Evolutionary conservation across 257 asterid genomes (phyloP), one percentile per base, ranked within the genome.

Genomic region (Solanum phureja): DNA sequence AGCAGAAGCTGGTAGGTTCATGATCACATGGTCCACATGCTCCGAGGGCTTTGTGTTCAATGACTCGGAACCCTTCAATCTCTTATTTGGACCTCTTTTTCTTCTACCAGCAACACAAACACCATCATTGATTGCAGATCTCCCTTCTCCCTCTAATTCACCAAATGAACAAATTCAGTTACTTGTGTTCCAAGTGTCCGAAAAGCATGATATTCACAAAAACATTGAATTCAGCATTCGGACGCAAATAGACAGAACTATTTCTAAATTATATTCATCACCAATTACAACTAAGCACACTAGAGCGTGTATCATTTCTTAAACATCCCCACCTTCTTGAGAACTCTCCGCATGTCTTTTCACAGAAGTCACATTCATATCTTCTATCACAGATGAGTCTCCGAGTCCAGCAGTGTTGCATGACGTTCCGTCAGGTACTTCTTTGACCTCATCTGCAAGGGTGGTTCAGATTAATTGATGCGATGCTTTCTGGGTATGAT

Each of bases 1-100:
- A 31, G 99, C 98, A 88, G 99, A 95, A 34, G 99, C 99, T 77
- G 99, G 99, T 56, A 97, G 93, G 90, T 97, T 95, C 99, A 97
- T 97, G 79, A 97, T 93, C 87, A 95, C 93, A 87, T 97, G 99
- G 91, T 97, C 99, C 75, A 94, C 88, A 87, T 93, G 99, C 93
- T 97, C 98, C 97, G 98, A 95, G 33, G 98, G 96, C 89, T 92
- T 94, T 68, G 91, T 90, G 87, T 81, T 82, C 83, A 95, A 93
- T 79, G 93, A 83, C 44, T 83, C 90, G 34, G 93, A 93, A 85
- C 92, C 89, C 89, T 73, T 91, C 35, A 87, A 42, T 81, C 92
- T 91, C 91, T 95, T 96, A 88, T 91, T 93, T 74, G 89, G 85
- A 35, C 88, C 92, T 87, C 90, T 88, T 88, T 92, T 95, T 91